Conservation (phyloP, 208 protist genomes). For the Herpetomonas samuelpessoai region DNA sequence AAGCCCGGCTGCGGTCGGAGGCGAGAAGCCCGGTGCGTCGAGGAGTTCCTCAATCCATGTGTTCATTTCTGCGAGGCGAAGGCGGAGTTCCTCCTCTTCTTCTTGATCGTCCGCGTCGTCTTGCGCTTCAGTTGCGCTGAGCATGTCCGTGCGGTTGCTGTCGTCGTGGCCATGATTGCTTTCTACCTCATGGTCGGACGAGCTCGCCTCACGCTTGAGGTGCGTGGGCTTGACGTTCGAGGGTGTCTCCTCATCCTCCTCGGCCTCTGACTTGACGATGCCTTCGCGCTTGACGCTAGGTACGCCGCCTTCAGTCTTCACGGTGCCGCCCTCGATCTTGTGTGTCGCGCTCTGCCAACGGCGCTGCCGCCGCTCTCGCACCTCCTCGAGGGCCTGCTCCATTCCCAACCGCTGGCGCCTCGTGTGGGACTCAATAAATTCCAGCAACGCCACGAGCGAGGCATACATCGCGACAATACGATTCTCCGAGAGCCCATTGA, state of each 20-base stretch:
- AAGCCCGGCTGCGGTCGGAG: no score
- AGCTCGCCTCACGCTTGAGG: no score
- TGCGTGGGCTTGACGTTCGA: not conserved
- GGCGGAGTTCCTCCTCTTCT: constrained; percentile 1
- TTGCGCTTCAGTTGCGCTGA: no score
- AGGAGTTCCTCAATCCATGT: not conserved
- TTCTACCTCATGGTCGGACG: no score
- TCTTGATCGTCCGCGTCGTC: not conserved
- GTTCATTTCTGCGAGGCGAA: not conserved
- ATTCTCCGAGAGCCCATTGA: constrained; percentile 66
- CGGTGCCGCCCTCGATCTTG: no score
- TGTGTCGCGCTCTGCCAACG: no score
- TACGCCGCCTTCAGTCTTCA: no score
- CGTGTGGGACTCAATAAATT: constrained; percentile 38
- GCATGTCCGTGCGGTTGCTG: no score
- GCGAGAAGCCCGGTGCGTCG: not conserved
- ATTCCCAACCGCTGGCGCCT: not conserved
- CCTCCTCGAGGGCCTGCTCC: not conserved
- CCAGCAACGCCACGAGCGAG: constrained; percentile 60
- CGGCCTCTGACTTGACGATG: not conserved
- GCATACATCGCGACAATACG: constrained; percentile 69
- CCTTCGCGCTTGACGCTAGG: not conserved
- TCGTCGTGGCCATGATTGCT: no score
- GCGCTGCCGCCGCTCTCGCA: not conserved
- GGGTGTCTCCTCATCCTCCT: not conserved